Conservation (phyloP, 2,329 filamentous ascomycete genomes). For the Trichoderma endophyticum region DNA sequence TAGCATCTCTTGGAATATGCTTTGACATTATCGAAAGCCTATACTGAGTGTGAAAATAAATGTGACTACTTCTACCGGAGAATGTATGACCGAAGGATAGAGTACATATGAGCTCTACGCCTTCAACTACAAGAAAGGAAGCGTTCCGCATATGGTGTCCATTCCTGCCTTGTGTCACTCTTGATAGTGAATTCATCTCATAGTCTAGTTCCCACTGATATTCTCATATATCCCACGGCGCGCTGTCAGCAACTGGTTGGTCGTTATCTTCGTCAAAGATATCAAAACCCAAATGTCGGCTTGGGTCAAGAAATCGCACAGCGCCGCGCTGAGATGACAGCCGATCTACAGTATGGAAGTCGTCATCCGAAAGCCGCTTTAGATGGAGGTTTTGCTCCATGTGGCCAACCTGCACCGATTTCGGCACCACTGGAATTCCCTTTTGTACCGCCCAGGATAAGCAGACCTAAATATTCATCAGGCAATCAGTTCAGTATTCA, state of each 20-base stretch:
- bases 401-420: not conserved
- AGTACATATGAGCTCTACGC: not conserved
- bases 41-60: not conserved
- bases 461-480: not conserved
- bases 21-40: not conserved
- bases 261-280: slow-evolving; percentile 7
- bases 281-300: not conserved
- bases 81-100: not conserved
- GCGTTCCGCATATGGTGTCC: not conserved
- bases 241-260: not conserved
- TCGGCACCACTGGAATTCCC: not conserved
- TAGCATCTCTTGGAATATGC: no score
- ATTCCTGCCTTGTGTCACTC: not conserved
- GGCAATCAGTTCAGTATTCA: not conserved
- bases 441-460: slow-evolving; percentile 9
- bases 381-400: not conserved
- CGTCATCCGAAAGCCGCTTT: not conserved
- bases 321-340: not conserved
- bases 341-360: not conserved
- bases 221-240: not conserved
- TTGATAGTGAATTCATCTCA: not conserved
- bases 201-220: not conserved
- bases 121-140: not conserved
- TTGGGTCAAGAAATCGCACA: not conserved
- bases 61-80: not conserved